Evolutionary conservation across 805 yeast genomes (phyloP).

Genomic region (Wickerhamiella brachini): DNA sequence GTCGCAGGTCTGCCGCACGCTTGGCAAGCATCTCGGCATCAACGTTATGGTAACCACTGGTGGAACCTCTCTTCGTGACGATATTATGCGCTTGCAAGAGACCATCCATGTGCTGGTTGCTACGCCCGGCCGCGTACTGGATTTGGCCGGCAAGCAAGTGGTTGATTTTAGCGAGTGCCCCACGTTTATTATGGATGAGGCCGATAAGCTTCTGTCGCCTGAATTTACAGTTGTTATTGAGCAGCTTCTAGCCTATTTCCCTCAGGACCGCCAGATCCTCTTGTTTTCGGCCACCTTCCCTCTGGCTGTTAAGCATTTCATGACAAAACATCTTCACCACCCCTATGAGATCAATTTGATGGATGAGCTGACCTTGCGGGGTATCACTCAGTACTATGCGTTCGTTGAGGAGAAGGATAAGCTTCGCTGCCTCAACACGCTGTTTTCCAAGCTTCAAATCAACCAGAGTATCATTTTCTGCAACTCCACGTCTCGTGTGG

Average conservation of each 20-base stretch:
- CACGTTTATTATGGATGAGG: conserved; percentile 94
- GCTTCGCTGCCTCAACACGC: conserved; percentile 86
- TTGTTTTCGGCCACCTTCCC: conserved; percentile 96
- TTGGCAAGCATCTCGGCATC: conserved; percentile 84
- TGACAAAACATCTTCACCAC: conserved; percentile 76
- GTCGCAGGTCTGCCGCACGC: conserved; percentile 89
- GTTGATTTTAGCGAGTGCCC: conserved; percentile 82
- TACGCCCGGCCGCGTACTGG: conserved; percentile 95
- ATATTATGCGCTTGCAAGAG: conserved; percentile 81
- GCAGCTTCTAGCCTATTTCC: conserved; percentile 72
- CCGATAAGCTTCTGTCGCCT: conserved; percentile 87
- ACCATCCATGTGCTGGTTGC: conserved; percentile 92
- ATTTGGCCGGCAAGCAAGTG: conserved; percentile 74
- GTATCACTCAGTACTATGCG: conserved; percentile 97
- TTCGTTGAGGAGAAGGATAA: conserved; percentile 95
- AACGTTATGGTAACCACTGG: conserved; percentile 98
- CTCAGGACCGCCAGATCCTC: conserved; percentile 65
- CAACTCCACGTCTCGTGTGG: conserved; percentile 93
- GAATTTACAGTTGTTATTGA: conserved; percentile 82
- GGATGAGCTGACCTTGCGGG: conserved; percentile 94
- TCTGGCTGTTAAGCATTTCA: conserved; percentile 77
- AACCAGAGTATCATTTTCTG: conserved; percentile 96
- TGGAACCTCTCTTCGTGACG: conserved; percentile 89
- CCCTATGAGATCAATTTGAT: conserved; percentile 93
- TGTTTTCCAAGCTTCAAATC: conserved; percentile 85